Base-by-base conservation (phyloP, 805 yeast genomes). In the Kodamaea hsintzibuensis region DNA sequence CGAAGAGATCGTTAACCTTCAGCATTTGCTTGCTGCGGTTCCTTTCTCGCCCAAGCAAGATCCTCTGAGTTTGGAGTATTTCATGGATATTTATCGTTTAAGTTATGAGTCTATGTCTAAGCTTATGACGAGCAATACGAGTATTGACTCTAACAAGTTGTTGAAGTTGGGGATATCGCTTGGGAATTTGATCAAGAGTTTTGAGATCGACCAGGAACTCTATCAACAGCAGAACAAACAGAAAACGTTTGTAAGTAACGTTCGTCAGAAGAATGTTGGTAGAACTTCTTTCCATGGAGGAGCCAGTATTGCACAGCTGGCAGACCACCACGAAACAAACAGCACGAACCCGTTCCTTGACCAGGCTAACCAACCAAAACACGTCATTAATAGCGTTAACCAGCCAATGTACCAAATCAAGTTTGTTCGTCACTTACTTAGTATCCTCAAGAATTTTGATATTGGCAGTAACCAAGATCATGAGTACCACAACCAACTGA, bases 91-190 rank as follows among this genome's bases (percentile, higher is more conserved):
- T 1, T 76, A 72, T 60, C 62, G 65, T 51, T 58, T 72, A 42
- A 58, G 57, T 44, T 55, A 68, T 53, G 60, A 63, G 14, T 49
- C 55, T 17, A 42, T 51, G 30, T 35, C 35, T 33, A 40, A 18
- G 33, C 38, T 22, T 7, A 35, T 46, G 27, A 51, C 62, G 9
- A 48, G 53, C 13, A 60, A 58, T 49, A 67, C 68, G 54, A 78
- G 76, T 22, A 65, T 75, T 5, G 70, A 76, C 48, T 61, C 71
- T 37, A 70, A 59, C 56, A 74, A 73, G 55, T 63, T 76, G 30
- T 58, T 76, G 45, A 76, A 76, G 59, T 59, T 76, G 33, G 76
- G 76, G 16, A 73, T 76, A 25, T 73, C 78, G 37, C 64, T 76
- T 30, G 80, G 80, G 1, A 75, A 74, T 57, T 61, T 75, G 35